Evolutionary conservation across 768 basidiomycete species (phyloP), one percentile per base, ranked within the genome.

Genomic region (Mycena indigotica): DNA sequence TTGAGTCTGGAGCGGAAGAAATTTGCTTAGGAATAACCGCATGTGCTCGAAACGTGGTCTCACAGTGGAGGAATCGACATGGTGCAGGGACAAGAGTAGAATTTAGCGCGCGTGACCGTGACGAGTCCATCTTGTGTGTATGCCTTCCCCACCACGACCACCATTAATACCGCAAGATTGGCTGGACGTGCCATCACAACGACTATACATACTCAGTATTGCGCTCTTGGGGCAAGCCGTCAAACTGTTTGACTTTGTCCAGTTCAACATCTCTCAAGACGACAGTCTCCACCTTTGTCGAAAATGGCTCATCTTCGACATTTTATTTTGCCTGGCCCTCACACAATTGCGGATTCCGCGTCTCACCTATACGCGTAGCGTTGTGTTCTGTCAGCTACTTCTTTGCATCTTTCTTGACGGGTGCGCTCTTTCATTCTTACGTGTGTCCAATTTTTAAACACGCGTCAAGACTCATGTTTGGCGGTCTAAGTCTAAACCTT

Each of bases 281-380:
- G 74, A 77, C 67, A 66, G 76, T 71, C 56, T 73, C 53, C 50
- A 74, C 53, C 65, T 78, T 68, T 78, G 82, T 76, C 70, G 76
- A 69, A 91, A 91, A 75, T 92, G 90, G 88, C 74, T 88, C n/a
- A 70, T 84, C 35, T 75, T 86, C 61, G 91, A 91, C 73, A 77
- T 86, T 65, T 72, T 80, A 23, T 89, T 84, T 67, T 80, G 85
- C 65, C 60, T 76, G 0, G 61, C 79, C 24, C 81, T 91, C 28
- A 77, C 83, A 4, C 80, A 78, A 65, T 77, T 92, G 15, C 85
- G 86, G 57, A 90, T 92, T 76, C 90, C 90, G 13, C 80, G 88
- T 15, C 78, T 92, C 48, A 82, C 78, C 52, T 91, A 91, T 66
- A 80, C 78, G 69, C 86, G 75, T 65, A 77, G 88, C 16, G 76